These are phyloP conservation scores for Cryptosporidium ryanae DNA, from an alignment of 169 alveolate species.

Conservation along the genomic window DNA sequence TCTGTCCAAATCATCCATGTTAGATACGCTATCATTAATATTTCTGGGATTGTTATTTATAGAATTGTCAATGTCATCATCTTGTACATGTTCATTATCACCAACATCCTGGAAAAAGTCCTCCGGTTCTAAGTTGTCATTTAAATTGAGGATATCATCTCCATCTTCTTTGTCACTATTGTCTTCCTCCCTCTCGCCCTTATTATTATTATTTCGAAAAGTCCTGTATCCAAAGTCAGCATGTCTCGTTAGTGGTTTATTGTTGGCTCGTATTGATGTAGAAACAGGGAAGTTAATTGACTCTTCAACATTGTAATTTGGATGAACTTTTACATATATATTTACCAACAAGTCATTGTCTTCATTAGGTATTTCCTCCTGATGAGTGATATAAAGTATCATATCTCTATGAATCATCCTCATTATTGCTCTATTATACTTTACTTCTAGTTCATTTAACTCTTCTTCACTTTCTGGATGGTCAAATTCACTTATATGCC, in stretches of 20 bases:
- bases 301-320: slow-evolving; percentile 16
- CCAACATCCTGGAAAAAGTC: slow-evolving; percentile 45
- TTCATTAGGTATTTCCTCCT: slow-evolving; percentile 32
- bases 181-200: slow-evolving; percentile 1
- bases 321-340: slow-evolving; percentile 49
- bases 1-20: slow-evolving; percentile 14
- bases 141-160: slow-evolving; percentile 19
- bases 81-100: background rate
- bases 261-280: slow-evolving; percentile 4
- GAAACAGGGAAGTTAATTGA: slow-evolving; percentile 13
- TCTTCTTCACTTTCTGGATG: slow-evolving; percentile 71
- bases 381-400: slow-evolving; percentile 57
- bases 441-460: slow-evolving; percentile 32
- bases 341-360: slow-evolving; percentile 9
- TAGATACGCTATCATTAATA: background rate
- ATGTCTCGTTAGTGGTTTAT: slow-evolving; percentile 28
- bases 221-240: slow-evolving; percentile 71
- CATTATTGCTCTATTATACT: slow-evolving; percentile 49
- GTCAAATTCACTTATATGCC: slow-evolving; percentile 63
- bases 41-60: background rate
- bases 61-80: no score
- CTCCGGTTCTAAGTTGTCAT: slow-evolving; percentile 40
- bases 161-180: background rate
- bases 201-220: slow-evolving; percentile 7
- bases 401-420: slow-evolving; percentile 71